phyloP scores from a whole-genome alignment of 176 grass and related monocot species.

The Raddia guianensis region DNA sequence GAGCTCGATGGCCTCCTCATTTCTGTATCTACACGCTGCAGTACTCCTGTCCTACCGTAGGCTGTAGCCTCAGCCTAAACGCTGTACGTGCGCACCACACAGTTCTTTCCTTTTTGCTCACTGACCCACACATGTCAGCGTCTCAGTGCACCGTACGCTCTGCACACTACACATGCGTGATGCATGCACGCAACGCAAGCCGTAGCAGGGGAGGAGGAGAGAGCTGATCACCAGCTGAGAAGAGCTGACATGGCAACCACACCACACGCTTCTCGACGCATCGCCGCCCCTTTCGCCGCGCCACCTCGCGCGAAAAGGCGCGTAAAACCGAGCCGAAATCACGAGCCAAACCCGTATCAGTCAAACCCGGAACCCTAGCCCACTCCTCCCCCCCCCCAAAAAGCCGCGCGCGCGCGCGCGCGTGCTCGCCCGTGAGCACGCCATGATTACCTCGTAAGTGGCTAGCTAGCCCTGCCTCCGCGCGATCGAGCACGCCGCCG shows the following conservation, averaged over 20 bases:
- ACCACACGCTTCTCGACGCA: neutral
- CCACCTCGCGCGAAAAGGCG: neutral
- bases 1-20: conserved; percentile 23
- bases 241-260: neutral
- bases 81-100: neutral
- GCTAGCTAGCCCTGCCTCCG: neutral
- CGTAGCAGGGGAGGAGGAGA: neutral
- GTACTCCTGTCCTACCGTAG: neutral
- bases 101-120: neutral
- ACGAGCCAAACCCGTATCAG: neutral
- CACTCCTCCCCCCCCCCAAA: neutral
- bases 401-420: neutral
- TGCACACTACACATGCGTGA: neutral
- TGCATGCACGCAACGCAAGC: neutral
- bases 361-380: neutral
- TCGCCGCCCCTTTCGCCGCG: conserved; percentile 26
- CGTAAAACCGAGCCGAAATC: neutral
- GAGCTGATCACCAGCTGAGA: no score
- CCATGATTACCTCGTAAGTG: conserved; percentile 48
- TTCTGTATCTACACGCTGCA: neutral
- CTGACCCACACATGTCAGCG: neutral
- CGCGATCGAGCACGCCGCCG: neutral
- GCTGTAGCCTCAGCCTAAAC: neutral
- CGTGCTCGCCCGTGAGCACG: neutral
- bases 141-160: no score